These are phyloP conservation scores for Hyphopichia wangnamkhiaoensis DNA, from an alignment of 1,139 yeast species.

Conservation along the genomic window DNA sequence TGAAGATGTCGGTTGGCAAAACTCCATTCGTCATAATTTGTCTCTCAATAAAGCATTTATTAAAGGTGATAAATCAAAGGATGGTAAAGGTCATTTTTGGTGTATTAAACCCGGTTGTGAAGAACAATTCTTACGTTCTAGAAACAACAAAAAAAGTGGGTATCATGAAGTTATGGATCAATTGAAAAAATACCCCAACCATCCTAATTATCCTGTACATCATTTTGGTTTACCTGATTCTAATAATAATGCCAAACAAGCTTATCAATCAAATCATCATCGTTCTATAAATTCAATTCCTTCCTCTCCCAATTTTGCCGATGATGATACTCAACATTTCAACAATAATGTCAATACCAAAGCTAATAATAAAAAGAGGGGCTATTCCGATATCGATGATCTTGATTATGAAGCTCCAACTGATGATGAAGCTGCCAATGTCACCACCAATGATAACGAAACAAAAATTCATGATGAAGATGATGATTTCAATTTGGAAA, in stretches of 20 bases:
- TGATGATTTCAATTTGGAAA: constrained; percentile 19
- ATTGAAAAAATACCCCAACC: constrained; percentile 16
- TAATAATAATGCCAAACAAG: constrained; percentile 7
- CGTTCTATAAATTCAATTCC: constrained; percentile 29
- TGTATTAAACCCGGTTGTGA: constrained; percentile 82
- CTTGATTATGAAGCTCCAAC: not conserved
- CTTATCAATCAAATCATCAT: constrained; percentile 10
- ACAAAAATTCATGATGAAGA: constrained; percentile 8
- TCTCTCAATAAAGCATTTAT: constrained; percentile 85
- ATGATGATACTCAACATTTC: constrained; percentile 9
- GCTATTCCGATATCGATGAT: constrained; percentile 5
- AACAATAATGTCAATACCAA: not conserved
- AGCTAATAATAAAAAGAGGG: not conserved
- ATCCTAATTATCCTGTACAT: constrained; percentile 3
- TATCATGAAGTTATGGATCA: constrained; percentile 51
- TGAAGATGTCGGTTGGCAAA: constrained; percentile 94
- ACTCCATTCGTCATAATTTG: constrained; percentile 82
- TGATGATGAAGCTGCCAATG: not conserved
- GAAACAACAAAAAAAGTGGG: constrained; percentile 47
- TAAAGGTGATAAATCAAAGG: constrained; percentile 89
- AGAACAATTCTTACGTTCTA: constrained; percentile 72
- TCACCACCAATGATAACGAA: too few species aligned
- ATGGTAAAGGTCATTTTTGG: constrained; percentile 98
- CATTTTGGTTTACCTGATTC: not conserved
- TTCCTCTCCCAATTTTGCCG: constrained; percentile 32